phyloP scores from a whole-genome alignment of 148 eudicot species.

The Arbutus unedo region DNA sequence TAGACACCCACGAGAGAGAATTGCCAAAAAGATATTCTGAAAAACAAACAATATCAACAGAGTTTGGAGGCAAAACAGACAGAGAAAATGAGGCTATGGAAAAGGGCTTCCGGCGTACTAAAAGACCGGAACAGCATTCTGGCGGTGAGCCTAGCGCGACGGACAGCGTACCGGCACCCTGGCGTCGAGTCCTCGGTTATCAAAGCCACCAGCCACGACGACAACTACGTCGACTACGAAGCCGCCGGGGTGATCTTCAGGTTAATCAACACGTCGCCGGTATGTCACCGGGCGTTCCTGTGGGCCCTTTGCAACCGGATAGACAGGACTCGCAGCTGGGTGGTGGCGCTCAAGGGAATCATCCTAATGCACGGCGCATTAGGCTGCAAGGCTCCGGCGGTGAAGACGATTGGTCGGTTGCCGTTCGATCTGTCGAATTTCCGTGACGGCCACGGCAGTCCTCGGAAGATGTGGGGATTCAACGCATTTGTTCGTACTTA shows the following conservation, averaged over 20 bases:
- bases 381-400: constrained; percentile 36
- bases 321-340: constrained; percentile 49
- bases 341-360: constrained; percentile 68
- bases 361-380: constrained; percentile 67
- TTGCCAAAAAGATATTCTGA: not conserved
- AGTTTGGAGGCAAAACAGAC: not conserved
- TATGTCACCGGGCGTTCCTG: constrained; percentile 43
- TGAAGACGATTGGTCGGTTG: constrained; percentile 52
- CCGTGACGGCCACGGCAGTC: constrained; percentile 26
- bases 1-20: not conserved
- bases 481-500: constrained; percentile 54
- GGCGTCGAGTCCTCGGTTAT: constrained; percentile 67
- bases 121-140: constrained; percentile 69
- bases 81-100: constrained; percentile 52
- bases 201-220: constrained; percentile 77
- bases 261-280: constrained; percentile 48
- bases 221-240: constrained; percentile 38
- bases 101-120: constrained; percentile 46
- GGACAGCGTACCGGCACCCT: constrained; percentile 46
- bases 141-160: constrained; percentile 27
- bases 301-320: constrained; percentile 48
- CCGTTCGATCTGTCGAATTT: constrained; percentile 76
- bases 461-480: constrained; percentile 22
- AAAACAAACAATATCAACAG: constrained; percentile 1
- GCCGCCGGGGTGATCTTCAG: constrained; percentile 46